A percentile compares a stretch with the other conserved stretches of the same genome.
These are phyloP conservation scores for Lyophyllum shimeji DNA, from an alignment of 768 basidiomycete species.

Conservation along the genomic window DNA sequence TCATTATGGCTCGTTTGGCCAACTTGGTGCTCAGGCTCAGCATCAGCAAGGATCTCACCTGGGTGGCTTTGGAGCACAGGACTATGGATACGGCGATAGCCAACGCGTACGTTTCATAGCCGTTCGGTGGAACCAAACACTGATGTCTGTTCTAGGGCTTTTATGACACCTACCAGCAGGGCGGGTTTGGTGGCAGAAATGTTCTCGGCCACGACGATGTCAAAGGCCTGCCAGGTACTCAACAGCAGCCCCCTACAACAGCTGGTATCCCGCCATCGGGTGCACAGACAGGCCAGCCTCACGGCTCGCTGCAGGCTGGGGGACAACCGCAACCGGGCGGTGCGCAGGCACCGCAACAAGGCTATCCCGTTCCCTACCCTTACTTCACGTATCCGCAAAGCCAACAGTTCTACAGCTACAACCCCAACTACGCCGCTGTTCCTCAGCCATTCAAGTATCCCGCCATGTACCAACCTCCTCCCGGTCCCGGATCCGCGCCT, in stretches of 20 bases:
- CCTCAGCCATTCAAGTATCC: constrained; percentile 80
- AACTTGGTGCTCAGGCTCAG: constrained; percentile 52
- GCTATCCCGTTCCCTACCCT: constrained; percentile 59
- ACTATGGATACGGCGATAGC: constrained; percentile 69
- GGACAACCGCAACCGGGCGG: constrained; percentile 61
- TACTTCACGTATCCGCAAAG: constrained; percentile 73
- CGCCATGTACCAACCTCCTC: constrained; percentile 71
- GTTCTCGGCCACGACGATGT: constrained; percentile 74
- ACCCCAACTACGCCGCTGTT: constrained; percentile 45
- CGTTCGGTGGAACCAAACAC: constrained; percentile 9
- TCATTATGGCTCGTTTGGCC: constrained; percentile 68
- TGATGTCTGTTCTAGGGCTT: constrained; percentile 51
- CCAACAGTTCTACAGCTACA: constrained; percentile 75
- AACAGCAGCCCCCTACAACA: constrained; percentile 50
- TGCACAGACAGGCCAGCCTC: constrained; percentile 57
- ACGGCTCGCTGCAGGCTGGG: constrained; percentile 45
- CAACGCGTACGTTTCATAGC: constrained; percentile 53
- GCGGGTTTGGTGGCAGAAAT: constrained; percentile 62
- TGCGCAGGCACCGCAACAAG: constrained; percentile 64
- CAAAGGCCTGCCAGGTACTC: constrained; percentile 63
- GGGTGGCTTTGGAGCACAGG: constrained; percentile 55
- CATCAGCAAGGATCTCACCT: constrained; percentile 61
- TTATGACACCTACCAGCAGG: constrained; percentile 76
- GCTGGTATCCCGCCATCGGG: constrained; percentile 51
- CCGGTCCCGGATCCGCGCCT: constrained; percentile 63